Evolutionary conservation across 1,284 basidiomycete genomes (phyloP).

Genomic region (Malassezia sympodialis): DNA sequence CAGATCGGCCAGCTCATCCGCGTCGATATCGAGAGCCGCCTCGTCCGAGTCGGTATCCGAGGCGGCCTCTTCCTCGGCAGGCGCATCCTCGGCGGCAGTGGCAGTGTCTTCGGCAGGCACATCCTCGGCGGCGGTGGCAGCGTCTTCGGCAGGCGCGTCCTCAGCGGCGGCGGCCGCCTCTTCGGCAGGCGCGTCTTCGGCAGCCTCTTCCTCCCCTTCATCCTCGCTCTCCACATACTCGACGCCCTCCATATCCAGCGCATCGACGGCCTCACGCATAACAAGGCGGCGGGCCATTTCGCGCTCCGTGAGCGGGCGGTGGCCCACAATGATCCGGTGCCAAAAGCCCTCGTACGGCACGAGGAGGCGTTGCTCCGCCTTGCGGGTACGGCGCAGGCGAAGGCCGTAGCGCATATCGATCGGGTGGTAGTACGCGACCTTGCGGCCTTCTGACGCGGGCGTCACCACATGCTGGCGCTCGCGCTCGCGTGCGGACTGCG

Average conservation of each 20-base stretch:
- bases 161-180: too few relatives aligned
- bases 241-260: slow-evolving; percentile 24
- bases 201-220: slow-evolving; percentile 4
- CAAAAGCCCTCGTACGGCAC: slow-evolving; percentile 32
- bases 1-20: slow-evolving; percentile 35
- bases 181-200: not conserved
- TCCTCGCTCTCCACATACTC: slow-evolving; percentile 25
- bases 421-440: slow-evolving; percentile 41
- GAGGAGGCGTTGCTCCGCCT: slow-evolving; percentile 17
- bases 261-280: slow-evolving; percentile 26
- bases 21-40: slow-evolving; percentile 22
- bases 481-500: slow-evolving; percentile 30
- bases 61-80: slow-evolving; percentile 5
- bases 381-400: slow-evolving; percentile 28
- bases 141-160: slow-evolving; percentile 6
- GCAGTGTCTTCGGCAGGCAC: slow-evolving; percentile 10
- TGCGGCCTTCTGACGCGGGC: slow-evolving; percentile 23
- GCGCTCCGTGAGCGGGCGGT: slow-evolving; percentile 25
- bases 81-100: too few relatives aligned
- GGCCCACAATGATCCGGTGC: slow-evolving; percentile 30
- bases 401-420: slow-evolving; percentile 38
- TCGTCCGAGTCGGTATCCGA: slow-evolving; percentile 21
- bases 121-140: slow-evolving; percentile 3
- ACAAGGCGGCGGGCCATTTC: slow-evolving; percentile 24
- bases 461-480: slow-evolving; percentile 21